Percentiles rank a stretch among this genome's conserved stretches.
phyloP scores from a whole-genome alignment of 2,329 filamentous ascomycete species.

The Dothidotthia symphoricarpi region DNA sequence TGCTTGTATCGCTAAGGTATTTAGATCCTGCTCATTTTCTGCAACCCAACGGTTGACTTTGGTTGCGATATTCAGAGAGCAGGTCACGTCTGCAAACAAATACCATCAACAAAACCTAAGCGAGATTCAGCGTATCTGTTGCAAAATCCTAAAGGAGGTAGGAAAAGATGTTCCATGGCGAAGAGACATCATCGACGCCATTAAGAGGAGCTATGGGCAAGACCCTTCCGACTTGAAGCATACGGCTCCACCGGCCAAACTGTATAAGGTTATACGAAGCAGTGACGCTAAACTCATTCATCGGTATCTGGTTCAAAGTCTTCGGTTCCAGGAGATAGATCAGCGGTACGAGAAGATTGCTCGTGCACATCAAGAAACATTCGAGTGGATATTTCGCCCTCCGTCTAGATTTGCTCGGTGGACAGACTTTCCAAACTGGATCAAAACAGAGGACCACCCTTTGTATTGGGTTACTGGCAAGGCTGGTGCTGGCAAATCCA shows the following conservation, averaged over 20 bases:
- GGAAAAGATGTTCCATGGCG: neutral
- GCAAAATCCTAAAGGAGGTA: neutral
- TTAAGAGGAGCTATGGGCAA: neutral
- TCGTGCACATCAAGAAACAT: slow-evolving; percentile 6
- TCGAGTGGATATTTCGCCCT: slow-evolving; percentile 6
- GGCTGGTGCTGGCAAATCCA: slow-evolving; percentile 50
- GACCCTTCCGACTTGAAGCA: neutral
- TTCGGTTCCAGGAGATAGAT: slow-evolving; percentile 2
- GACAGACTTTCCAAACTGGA: slow-evolving; percentile 9
- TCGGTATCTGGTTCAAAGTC: neutral
- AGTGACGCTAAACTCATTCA: neutral
- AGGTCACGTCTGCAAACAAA: neutral
- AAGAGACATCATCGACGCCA: neutral
- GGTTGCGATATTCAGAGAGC: neutral
- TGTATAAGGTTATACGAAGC: neutral
- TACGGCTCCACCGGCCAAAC: neutral
- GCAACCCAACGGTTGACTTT: too few relatives aligned
- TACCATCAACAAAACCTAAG: neutral
- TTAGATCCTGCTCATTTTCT: too few relatives aligned
- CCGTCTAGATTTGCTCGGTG: slow-evolving; percentile 1
- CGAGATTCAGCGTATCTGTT: neutral
- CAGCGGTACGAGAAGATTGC: slow-evolving; percentile 8
- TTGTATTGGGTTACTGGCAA: slow-evolving; percentile 45
- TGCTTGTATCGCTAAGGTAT: slow-evolving; percentile 3
- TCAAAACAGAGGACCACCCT: neutral